Conservation (phyloP, 768 basidiomycete genomes). For the Basidioascus undulatus region DNA sequence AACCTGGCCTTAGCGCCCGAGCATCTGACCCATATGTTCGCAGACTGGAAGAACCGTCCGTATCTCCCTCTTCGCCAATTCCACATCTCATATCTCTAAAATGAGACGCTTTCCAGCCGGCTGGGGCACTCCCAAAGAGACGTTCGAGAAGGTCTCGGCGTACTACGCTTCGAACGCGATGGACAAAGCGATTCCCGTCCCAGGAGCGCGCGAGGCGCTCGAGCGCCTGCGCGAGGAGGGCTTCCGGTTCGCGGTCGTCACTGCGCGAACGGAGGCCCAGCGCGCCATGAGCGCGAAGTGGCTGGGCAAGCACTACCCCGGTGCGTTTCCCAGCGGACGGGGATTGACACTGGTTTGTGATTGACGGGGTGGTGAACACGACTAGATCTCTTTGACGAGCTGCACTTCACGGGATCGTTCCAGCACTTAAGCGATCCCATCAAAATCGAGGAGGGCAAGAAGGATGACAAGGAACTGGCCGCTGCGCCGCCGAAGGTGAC, state of each 20-base stretch:
- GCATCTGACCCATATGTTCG: too few relatives aligned
- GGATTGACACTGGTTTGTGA: background rate
- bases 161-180: slow-evolving; percentile 34
- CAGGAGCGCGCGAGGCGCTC: slow-evolving; percentile 36
- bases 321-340: slow-evolving; percentile 19
- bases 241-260: slow-evolving; percentile 45
- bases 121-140: slow-evolving; percentile 19
- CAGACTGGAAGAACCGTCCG: too few relatives aligned
- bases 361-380: slow-evolving; percentile 3
- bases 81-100: too few relatives aligned
- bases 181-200: slow-evolving; percentile 27
- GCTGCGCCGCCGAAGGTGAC: slow-evolving; percentile 4
- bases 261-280: slow-evolving; percentile 36
- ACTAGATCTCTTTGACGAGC: slow-evolving; percentile 14
- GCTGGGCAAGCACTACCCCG: slow-evolving; percentile 40
- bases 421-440: too few relatives aligned
- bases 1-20: too few relatives aligned
- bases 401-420: slow-evolving; percentile 54
- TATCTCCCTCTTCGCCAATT: too few relatives aligned
- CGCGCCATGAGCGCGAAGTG: slow-evolving; percentile 39
- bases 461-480: slow-evolving; percentile 25
- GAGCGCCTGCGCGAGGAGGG: slow-evolving; percentile 35
- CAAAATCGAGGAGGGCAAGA: slow-evolving; percentile 26
- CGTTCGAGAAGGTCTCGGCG: slow-evolving; percentile 31
- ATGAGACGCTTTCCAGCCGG: background rate